Percentiles rank a stretch among this genome's conserved stretches.
phyloP scores from a whole-genome alignment of 495 filamentous ascomycete genomes.

The Penicillium daleae region DNA sequence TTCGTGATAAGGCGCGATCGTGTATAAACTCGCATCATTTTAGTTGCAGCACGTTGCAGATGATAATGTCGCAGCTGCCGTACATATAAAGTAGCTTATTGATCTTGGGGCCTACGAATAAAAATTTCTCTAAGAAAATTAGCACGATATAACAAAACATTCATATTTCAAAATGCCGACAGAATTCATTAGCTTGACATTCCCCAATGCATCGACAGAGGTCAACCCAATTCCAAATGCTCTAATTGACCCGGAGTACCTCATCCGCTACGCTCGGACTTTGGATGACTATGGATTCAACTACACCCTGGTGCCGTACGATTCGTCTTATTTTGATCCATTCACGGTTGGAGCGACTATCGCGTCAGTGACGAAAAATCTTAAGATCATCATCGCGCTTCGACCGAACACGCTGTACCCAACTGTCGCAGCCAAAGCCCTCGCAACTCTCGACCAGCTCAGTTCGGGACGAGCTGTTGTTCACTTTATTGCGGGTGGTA shows the following conservation, averaged over 20 bases:
- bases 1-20: slow-evolving; percentile 4
- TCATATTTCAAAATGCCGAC: slow-evolving; percentile 45
- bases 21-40: slow-evolving; percentile 3
- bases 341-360: slow-evolving; percentile 58
- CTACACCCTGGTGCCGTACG: slow-evolving; percentile 58
- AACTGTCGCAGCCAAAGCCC: slow-evolving; percentile 58
- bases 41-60: background rate
- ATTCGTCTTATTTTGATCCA: slow-evolving; percentile 53
- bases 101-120: background rate
- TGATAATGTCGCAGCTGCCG: background rate
- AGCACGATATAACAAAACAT: background rate
- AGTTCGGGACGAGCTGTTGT: slow-evolving; percentile 54
- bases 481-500: slow-evolving; percentile 59
- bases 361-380: slow-evolving; percentile 51
- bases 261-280: slow-evolving; percentile 51
- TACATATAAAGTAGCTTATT: background rate
- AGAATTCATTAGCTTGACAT: slow-evolving; percentile 59
- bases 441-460: slow-evolving; percentile 58
- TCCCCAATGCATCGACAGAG: slow-evolving; percentile 55
- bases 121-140: background rate
- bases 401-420: slow-evolving; percentile 59
- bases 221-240: slow-evolving; percentile 51
- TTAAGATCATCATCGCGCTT: slow-evolving; percentile 61
- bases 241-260: slow-evolving; percentile 49
- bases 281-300: slow-evolving; percentile 58